Evolutionary conservation across 805 yeast genomes (phyloP).

Genomic region (Nakazawaea sp.): DNA sequence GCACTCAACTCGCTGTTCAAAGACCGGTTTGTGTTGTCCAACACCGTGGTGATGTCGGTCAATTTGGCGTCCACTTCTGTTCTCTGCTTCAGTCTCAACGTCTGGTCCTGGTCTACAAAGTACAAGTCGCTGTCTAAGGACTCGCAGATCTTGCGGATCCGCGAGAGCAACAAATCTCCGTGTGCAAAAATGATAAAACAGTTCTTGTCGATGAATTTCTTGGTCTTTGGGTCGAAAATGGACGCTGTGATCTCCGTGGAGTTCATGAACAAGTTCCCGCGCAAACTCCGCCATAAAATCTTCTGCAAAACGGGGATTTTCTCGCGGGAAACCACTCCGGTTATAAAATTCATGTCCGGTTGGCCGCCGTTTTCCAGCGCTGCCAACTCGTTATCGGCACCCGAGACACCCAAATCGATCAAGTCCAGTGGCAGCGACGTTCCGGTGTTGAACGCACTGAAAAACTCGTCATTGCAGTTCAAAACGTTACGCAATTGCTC

Average conservation of each 20-base stretch:
- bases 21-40: constrained; percentile 43
- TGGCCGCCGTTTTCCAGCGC: constrained; percentile 31
- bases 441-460: constrained; percentile 19
- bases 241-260: constrained; percentile 66
- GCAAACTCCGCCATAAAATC: constrained; percentile 84
- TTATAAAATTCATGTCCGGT: constrained; percentile 40
- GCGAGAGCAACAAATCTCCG: constrained; percentile 65
- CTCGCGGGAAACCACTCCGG: constrained; percentile 77
- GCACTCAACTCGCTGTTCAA: constrained; percentile 61
- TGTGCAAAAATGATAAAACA: constrained; percentile 89
- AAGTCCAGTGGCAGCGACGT: constrained; percentile 21
- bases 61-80: constrained; percentile 41
- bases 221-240: constrained; percentile 54
- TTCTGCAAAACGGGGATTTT: constrained; percentile 69
- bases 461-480: constrained; percentile 41
- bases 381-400: too few relatives aligned
- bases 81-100: constrained; percentile 30
- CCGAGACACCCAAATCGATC: constrained; percentile 16
- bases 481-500: constrained; percentile 66
- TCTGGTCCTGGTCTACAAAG: constrained; percentile 42
- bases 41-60: constrained; percentile 42
- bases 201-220: constrained; percentile 59
- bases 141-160: constrained; percentile 79
- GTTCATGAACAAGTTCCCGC: constrained; percentile 85
- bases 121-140: constrained; percentile 81